phyloP scores from a whole-genome alignment of 352 stramenopile genomes.

The Thalassiosira pacifica region DNA sequence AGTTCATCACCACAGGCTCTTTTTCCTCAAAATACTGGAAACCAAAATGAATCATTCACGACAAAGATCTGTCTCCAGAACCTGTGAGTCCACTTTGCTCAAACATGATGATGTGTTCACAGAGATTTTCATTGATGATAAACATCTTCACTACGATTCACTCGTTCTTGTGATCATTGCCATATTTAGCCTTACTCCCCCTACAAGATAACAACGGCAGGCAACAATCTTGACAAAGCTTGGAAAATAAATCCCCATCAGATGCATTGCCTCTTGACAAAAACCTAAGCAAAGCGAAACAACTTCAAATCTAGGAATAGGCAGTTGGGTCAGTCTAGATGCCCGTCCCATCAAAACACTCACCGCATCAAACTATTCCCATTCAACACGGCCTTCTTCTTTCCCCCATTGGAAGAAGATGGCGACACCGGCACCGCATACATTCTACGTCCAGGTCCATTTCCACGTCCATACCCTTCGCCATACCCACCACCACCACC shows the following conservation, averaged over 20 bases:
- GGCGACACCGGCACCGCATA: too few species aligned
- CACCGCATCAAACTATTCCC: slow-evolving; percentile 51
- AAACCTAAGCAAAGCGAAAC: too few species aligned
- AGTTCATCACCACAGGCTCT: too few species aligned
- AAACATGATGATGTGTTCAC: slow-evolving; percentile 41
- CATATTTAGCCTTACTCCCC: background rate
- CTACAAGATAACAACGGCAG: background rate
- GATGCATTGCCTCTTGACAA: too few species aligned
- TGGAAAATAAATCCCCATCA: too few species aligned
- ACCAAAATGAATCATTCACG: too few species aligned
- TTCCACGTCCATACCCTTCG: slow-evolving; percentile 9
- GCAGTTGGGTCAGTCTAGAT: too few species aligned
- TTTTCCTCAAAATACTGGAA: slow-evolving; percentile 27
- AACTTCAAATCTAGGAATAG: too few species aligned
- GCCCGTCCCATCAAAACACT: slow-evolving; percentile 10
- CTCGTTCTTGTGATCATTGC: too few species aligned
- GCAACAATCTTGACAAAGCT: background rate
- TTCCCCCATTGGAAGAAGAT: background rate
- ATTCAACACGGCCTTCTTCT: slow-evolving; percentile 19
- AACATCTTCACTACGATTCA: slow-evolving; percentile 61
- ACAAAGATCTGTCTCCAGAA: too few species aligned
- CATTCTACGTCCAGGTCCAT: slow-evolving; percentile 16
- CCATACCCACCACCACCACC: slow-evolving; percentile 5
- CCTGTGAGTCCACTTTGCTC: slow-evolving; percentile 44
- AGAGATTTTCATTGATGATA: slow-evolving; percentile 62